These are phyloP conservation scores for Ceratobasidium sp. DNA, from an alignment of 1,284 basidiomycete species.

Conservation along the genomic window DNA sequence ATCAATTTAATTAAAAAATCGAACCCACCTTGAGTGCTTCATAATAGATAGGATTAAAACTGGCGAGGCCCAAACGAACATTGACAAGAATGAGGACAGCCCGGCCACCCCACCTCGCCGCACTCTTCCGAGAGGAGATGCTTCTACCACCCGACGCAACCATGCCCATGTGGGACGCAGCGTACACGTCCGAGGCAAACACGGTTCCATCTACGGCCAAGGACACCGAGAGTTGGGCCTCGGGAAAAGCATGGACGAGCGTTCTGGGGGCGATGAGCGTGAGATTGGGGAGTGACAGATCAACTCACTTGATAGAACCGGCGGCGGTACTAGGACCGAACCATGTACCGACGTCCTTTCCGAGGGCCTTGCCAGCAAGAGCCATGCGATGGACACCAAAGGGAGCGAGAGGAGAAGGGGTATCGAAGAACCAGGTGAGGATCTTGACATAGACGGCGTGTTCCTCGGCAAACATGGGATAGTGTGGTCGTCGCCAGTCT, in stretches of 20 bases:
- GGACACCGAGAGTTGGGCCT: slow-evolving; percentile 83
- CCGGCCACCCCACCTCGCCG: slow-evolving; percentile 74
- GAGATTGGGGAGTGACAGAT: background rate
- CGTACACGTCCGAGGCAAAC: slow-evolving; percentile 87
- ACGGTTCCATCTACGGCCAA: slow-evolving; percentile 86
- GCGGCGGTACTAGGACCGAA: slow-evolving; percentile 98
- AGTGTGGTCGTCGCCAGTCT: slow-evolving; percentile 85
- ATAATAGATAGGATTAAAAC: slow-evolving; percentile 95
- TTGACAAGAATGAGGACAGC: slow-evolving; percentile 91
- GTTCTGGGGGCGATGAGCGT: slow-evolving; percentile 59
- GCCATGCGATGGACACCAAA: slow-evolving; percentile 98
- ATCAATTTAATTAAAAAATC: background rate
- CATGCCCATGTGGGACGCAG: slow-evolving; percentile 69
- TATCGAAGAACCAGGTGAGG: slow-evolving; percentile 94
- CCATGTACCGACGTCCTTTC: slow-evolving; percentile 97
- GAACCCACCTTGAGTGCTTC: slow-evolving; percentile 84
- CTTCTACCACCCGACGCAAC: slow-evolving; percentile 39
- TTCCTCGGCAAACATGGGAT: slow-evolving; percentile 55
- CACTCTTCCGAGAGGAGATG: slow-evolving; percentile 40
- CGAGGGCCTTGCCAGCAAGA: slow-evolving; percentile 90
- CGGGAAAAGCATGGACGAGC: slow-evolving; percentile 82
- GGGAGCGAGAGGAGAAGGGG: slow-evolving; percentile 86
- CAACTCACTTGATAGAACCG: slow-evolving; percentile 86
- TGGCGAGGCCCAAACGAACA: slow-evolving; percentile 87
- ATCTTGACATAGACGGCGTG: slow-evolving; percentile 86